Base-by-base conservation (phyloP, 1,139 yeast species). In the Geotrichum candidum region DNA sequence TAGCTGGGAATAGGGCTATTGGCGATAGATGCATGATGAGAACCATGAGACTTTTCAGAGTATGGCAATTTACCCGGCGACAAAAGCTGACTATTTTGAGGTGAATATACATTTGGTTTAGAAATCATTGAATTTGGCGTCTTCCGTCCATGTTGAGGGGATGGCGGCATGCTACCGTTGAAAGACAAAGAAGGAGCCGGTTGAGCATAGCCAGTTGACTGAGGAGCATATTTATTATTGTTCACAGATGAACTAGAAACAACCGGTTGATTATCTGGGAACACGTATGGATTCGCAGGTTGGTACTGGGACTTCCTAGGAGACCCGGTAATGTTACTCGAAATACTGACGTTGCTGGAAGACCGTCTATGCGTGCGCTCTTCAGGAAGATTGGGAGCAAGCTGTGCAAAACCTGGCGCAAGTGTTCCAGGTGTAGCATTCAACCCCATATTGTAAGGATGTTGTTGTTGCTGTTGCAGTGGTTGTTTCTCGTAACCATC, bases 151-250 rank as follows among this genome's bases (percentile, higher is more conserved):
- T 48, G 9, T 31, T 57, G 59, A 2, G 51, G 56, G 9, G 55
- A 35, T 41, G 56, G 11, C 10, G 59, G 38, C 18, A 38, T n/a
- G 18, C 27, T 41, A 41, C 29, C 33, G 10, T 18, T 22, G n/a
- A 29, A 25, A 10, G 53, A 29, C 9, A 38, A 38, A 10, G 33
- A 23, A 6, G 51, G 1, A 15, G 29, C n/a, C 13, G 52, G 51
- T 35, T 7, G 54, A 15, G 56, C 56, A 27, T 27, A 27, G 1
- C 31, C 31, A 27, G 29, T 11, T 23, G 52, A 41, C 38, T 7
- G 54, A 15, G 56, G 60, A 27, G 57, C 57, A 48, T 31, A 65
- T 3, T 35, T 46, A 48, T 33, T 48, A 18, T 22, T n/a, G 35
- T 31, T 41, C 7, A 15, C n/a, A 13, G 46, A 41, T 13, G 54